Base-by-base conservation (phyloP, 805 yeast genomes). In the Candida wancherniae region DNA sequence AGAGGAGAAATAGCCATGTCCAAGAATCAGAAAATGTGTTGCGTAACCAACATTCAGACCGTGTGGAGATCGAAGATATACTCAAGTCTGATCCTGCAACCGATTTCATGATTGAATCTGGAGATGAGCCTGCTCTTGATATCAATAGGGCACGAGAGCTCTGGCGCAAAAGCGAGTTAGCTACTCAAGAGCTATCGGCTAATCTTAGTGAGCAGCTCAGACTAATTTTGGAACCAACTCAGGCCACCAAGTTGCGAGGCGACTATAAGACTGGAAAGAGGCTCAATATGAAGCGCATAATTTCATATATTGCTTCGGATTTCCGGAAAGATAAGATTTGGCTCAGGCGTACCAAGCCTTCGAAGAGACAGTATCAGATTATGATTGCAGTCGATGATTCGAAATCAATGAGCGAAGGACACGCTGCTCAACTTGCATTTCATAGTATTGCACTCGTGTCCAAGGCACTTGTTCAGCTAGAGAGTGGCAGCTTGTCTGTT, bases 371-470 rank as follows among this genome's bases (percentile, higher is more conserved):
- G 55, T 92, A 92, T 57, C 98, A 92, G 64, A 84, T 92, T 40
- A 84, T 94, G 96, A 83, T 92, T 44, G 88, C 98, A 1, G 83
- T 92, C 28, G 99, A 92, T 63, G 96, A 92, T 55, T 92, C 98
- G 18, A 87, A 85, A 57, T 90, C 97, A 1, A 92, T 92, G 99
- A 77, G 88, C 35, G 97, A 90, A 57, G 82, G 95, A 15, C 77
- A 81, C 44, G 80, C 94, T 21, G 90, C 86, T 11, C 86, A 84
- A 44, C 69, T 92, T 37, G 97, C 99, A 0, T 87, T 87, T 73
- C 90, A 92, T 50, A 81, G 95, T 53, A 84, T 92, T 50, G 90
- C 97, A 6, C 69, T 92, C 25, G 97, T 92, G 2, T 80, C 96
- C 3, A 88, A 86, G 56, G 95, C 98, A 0, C 71, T 92, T 40